These are phyloP conservation scores for Dacryopinax spathularia DNA, from an alignment of 768 basidiomycete genomes.

Conservation along the genomic window DNA sequence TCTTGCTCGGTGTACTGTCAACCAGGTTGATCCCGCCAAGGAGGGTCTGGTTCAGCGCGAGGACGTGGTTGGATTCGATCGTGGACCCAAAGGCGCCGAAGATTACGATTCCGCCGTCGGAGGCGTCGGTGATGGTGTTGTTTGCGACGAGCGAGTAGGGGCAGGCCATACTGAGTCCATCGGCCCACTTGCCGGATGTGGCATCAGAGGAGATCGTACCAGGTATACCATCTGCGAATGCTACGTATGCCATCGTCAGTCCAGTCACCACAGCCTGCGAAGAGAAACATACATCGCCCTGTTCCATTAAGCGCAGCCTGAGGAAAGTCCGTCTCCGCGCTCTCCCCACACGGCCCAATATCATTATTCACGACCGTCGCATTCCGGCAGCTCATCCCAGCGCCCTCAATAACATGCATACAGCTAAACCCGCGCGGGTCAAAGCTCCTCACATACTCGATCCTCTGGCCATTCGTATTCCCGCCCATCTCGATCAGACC, in stretches of 20 bases:
- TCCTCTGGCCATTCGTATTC: constrained; percentile 47
- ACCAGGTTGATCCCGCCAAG: background rate
- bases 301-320: background rate
- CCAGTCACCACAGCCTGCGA: background rate
- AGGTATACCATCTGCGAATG: background rate
- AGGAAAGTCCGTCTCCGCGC: background rate
- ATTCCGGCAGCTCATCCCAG: constrained; percentile 43
- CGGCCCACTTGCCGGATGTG: constrained; percentile 20
- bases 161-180: constrained; percentile 24
- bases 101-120: constrained; percentile 21
- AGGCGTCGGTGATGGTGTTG: constrained; percentile 20
- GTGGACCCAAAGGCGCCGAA: constrained; percentile 19
- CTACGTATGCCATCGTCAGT: background rate
- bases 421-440: constrained; percentile 74
- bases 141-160: constrained; percentile 17
- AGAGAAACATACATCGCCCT: background rate
- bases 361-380: constrained; percentile 64
- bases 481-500: constrained; percentile 83
- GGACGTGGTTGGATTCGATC: constrained; percentile 20
- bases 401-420: constrained; percentile 60
- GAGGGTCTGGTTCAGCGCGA: background rate
- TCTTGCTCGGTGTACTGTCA: background rate
- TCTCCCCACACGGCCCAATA: constrained; percentile 29
- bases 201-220: background rate
- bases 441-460: constrained; percentile 61